phyloP scores from a whole-genome alignment of 2,329 filamentous ascomycete species.

The Penicillium nordicum region DNA sequence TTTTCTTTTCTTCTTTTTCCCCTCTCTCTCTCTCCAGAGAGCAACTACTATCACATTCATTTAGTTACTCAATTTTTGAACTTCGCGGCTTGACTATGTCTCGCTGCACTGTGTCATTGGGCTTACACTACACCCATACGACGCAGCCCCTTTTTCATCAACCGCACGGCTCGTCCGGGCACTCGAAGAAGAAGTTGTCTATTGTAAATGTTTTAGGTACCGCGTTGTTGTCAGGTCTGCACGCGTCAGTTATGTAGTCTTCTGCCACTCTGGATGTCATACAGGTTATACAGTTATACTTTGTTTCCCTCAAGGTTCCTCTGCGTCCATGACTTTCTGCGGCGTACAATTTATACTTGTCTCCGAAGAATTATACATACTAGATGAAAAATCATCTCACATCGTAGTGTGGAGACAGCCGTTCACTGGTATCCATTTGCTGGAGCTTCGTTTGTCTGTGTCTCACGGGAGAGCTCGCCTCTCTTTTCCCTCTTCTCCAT shows the following conservation, averaged over 20 bases:
- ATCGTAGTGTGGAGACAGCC: not conserved
- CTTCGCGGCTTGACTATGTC: not conserved
- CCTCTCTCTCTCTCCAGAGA: not conserved
- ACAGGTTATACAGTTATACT: not conserved
- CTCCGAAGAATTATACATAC: not conserved
- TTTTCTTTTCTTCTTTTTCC: not conserved
- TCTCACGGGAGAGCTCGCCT: not conserved
- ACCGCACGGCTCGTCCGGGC: not conserved
- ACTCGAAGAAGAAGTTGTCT: not conserved
- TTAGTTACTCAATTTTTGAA: not conserved
- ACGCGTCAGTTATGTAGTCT: not conserved
- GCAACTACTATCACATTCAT: too few species aligned
- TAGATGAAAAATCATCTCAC: not conserved
- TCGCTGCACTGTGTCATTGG: not conserved
- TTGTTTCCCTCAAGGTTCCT: not conserved
- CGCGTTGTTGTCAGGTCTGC: not conserved
- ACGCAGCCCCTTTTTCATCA: not conserved
- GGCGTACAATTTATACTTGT: too few species aligned
- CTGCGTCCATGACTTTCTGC: not conserved
- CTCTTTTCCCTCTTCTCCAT: not conserved
- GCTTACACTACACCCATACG: not conserved
- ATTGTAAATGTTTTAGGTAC: not conserved
- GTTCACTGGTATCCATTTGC: not conserved
- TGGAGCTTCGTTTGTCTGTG: not conserved
- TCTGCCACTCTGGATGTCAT: not conserved